Evolutionary conservation across 768 basidiomycete species (phyloP), one percentile per base, ranked within the genome.

Genomic region (Boletellus ananiceps): DNA sequence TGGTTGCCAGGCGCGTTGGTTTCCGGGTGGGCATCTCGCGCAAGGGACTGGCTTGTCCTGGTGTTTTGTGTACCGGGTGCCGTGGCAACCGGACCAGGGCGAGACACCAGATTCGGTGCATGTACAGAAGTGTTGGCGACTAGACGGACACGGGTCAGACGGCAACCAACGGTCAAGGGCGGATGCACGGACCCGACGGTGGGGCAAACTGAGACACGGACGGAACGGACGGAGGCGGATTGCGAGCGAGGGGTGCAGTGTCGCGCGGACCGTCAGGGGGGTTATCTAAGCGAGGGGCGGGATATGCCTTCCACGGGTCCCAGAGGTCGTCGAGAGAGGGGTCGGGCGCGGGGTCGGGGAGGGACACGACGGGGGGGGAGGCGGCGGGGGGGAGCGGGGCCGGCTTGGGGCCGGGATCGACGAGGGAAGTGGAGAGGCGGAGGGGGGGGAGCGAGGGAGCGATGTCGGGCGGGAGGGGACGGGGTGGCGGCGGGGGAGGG

Each of bases 371-470:
- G 43, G 47, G 31, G 0, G 57, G 61, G 21, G 52, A 53, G 23
- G 23, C 23, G 0, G 50, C 11, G 0, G 42, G 33, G 2, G 55
- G 9, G 40, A 44, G 15, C 35, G 50, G 55, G 61, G 54, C 69
- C 19, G 19, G 19, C 19, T 19, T 19, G 19, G 19, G 19, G 19
- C 19, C 19, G 50, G 50, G 58, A 61, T 57, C 53, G 44, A 51
- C 62, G 57, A 67, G 27, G 58, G 71, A 56, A 12, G 66, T 56
- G 18, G 72, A 65, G 56, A 78, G 70, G 49, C 72, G 70, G 52
- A 79, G 57, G 2, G 77, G 76, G 15, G 77, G 64, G 7, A 66
- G 58, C 11, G 69, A 53, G n/a, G 57, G 67, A 12, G 57, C 61
- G n/a, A 52, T 54, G 27, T 62, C 52, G 40, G 49, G 5, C 16